Evolutionary conservation across 2,329 filamentous ascomycete genomes (phyloP).

Genomic region (Whalleya microplaca): DNA sequence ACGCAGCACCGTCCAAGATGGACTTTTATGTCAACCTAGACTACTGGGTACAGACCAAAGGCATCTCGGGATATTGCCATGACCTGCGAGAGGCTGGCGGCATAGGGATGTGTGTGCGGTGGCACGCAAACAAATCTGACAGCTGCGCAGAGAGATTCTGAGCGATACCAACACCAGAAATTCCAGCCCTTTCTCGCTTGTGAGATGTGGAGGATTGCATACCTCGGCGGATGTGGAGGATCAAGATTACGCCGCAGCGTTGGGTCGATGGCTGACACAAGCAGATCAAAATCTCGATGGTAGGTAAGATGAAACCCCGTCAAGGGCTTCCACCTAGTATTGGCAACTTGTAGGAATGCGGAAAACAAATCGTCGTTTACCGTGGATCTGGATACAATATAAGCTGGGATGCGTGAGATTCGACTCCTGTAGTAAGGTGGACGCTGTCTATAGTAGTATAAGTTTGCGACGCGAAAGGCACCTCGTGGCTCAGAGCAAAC

Average conservation of each 20-base stretch:
- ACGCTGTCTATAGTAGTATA: background rate
- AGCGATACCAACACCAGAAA: slow-evolving; percentile 11
- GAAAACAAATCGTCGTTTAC: slow-evolving; percentile 22
- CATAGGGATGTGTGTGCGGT: slow-evolving; percentile 12
- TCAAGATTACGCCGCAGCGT: slow-evolving; percentile 35
- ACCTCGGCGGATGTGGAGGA: slow-evolving; percentile 24
- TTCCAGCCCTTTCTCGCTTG: slow-evolving; percentile 7
- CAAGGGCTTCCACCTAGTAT: slow-evolving; percentile 16
- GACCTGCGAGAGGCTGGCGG: slow-evolving; percentile 20
- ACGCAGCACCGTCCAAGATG: background rate
- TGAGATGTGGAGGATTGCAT: slow-evolving; percentile 26
- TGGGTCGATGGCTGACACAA: slow-evolving; percentile 37
- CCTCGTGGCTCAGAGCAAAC: slow-evolving; percentile 27
- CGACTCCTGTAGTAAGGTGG: background rate
- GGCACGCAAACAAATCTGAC: slow-evolving; percentile 18
- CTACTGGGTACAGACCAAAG: background rate
- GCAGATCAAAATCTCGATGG: slow-evolving; percentile 9
- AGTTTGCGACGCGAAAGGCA: slow-evolving; percentile 18
- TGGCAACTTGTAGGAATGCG: slow-evolving; percentile 21
- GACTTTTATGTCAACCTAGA: background rate
- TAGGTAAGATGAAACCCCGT: background rate
- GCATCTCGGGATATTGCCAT: slow-evolving; percentile 5
- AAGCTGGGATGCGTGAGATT: slow-evolving; percentile 3
- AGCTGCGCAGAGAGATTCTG: slow-evolving; percentile 2
- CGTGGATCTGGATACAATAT: slow-evolving; percentile 20